These are phyloP conservation scores for Fonsecaea multimorphosa DNA, from an alignment of 2,329 filamentous ascomycete species.

Conservation along the genomic window DNA sequence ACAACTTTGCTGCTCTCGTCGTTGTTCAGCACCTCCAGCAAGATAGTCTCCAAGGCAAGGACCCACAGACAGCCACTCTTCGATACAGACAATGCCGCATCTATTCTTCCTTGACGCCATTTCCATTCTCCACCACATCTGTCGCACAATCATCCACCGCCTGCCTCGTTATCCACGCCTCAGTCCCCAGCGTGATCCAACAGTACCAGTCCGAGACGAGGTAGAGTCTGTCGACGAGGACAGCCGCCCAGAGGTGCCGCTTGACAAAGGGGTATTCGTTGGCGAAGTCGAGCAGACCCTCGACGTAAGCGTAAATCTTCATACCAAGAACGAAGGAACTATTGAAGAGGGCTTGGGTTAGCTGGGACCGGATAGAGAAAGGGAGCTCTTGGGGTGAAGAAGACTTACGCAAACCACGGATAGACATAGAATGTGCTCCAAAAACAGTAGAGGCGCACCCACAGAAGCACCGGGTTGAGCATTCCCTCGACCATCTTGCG, in stretches of 20 bases:
- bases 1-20: neutral
- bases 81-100: neutral
- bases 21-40: neutral
- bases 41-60: neutral
- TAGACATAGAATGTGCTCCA: constrained; percentile 10
- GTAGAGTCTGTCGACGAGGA: constrained; percentile 15
- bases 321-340: constrained; percentile 7
- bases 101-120: neutral
- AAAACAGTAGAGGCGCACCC: constrained; percentile 9
- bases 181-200: constrained; percentile 17
- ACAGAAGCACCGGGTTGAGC: constrained; percentile 19
- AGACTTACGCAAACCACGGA: constrained; percentile 19
- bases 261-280: constrained; percentile 13
- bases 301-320: constrained; percentile 5
- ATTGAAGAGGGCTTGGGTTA: neutral
- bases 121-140: neutral
- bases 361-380: constrained; percentile 1
- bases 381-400: no score
- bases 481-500: constrained; percentile 23
- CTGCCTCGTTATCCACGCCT: constrained; percentile 13
- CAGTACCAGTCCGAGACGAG: constrained; percentile 23
- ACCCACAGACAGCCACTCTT: neutral
- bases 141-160: constrained; percentile 2
- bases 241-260: constrained; percentile 12
- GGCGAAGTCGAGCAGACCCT: constrained; percentile 5